Percentiles rank a stretch among this genome's conserved stretches.
phyloP scores from a whole-genome alignment of 345 rosid genomes.

The Lepidium aucheri region DNA sequence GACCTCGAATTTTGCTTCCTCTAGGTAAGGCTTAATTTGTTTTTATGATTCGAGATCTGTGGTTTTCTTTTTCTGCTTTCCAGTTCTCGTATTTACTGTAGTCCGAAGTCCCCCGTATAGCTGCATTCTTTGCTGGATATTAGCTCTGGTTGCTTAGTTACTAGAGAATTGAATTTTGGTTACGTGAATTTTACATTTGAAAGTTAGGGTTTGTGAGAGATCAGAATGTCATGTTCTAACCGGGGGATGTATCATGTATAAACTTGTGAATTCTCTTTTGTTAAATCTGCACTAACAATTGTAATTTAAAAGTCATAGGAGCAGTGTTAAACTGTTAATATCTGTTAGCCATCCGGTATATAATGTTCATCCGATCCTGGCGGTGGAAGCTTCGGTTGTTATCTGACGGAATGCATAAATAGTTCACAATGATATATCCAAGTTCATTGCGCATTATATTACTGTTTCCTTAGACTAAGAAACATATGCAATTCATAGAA shows the following conservation, averaged over 20 bases:
- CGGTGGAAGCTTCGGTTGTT: background rate
- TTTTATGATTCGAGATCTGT: constrained; percentile 11
- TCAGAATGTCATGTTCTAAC: background rate
- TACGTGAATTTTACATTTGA: constrained; percentile 9
- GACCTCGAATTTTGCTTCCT: constrained; percentile 55
- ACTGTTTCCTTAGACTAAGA: background rate
- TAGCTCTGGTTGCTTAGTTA: constrained; percentile 1
- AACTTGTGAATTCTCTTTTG: background rate
- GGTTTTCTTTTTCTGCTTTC: background rate
- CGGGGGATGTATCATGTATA: background rate
- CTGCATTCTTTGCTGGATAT: background rate
- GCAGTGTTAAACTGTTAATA: background rate
- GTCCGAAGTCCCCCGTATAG: background rate
- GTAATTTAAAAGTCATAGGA: background rate
- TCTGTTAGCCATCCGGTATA: background rate
- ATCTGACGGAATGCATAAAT: background rate
- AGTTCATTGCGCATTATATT: background rate
- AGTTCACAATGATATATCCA: background rate
- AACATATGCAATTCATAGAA: background rate
- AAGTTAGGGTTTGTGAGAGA: constrained; percentile 4
- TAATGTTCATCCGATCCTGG: background rate
- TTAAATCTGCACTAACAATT: background rate
- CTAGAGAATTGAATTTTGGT: constrained; percentile 1
- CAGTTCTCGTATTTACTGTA: background rate
- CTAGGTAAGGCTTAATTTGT: constrained; percentile 42